Evolutionary conservation across 306 rosid species (phyloP), one percentile per base, ranked within the genome.

Genomic region (Fagus crenata): DNA sequence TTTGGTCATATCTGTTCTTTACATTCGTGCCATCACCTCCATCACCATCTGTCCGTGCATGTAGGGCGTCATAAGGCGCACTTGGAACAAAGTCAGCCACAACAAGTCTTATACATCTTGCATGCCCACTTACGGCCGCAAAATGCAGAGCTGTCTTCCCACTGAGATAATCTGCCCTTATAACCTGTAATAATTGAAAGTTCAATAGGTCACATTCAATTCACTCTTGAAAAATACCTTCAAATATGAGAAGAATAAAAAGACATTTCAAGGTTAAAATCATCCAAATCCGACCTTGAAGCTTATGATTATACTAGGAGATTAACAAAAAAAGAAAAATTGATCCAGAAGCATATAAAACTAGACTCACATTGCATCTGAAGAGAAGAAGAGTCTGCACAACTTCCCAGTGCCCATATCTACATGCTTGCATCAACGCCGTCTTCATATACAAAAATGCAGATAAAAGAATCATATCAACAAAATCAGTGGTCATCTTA

Each of bases 401-500:
- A 81, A 87, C 98, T 89, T 92, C 99, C 99, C 99, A 96, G 79
- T 96, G 97, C 75, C 99, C 99, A 84, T 89, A 93, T 78, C 97
- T 85, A 89, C 99, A 95, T 9, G 99, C 99, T 92, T 92, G 99
- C 97, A 95, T 95, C 93, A 95, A 86, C 5, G 99, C 96, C 74
- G 97, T 96, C 99, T 96, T 81, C 85, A 95, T 67, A 39, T 67
- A 15, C 71, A 32, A 67, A 22, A 39, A 80, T 76, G 55, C 71
- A 83, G 61, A 80, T 67, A 81, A 81, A n/a, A 74, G n/a, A 65
- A 73, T 40, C 77, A 85, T 77, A 81, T 18, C 33, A 76, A 9
- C 71, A 82, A 68, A n/a, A 37, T 6, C 32, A 39, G 49, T 39
- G 49, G 31, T 37, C 71, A 65, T 15, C 28, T 37, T 39, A 17